These are phyloP conservation scores for Saccharomycopsis babjevae DNA, from an alignment of 805 yeast genomes.

Conservation along the genomic window DNA sequence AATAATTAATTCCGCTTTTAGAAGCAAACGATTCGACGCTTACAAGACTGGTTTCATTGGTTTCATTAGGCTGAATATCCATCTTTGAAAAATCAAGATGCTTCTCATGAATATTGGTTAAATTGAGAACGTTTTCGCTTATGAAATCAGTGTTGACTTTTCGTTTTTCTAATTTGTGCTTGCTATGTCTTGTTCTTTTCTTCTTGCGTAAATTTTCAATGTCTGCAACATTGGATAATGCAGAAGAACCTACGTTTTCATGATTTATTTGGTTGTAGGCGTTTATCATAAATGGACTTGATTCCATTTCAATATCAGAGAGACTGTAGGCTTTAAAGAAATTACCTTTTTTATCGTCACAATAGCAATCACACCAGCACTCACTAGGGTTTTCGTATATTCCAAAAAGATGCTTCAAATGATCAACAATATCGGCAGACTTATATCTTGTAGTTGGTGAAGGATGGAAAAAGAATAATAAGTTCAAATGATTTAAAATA, in stretches of 20 bases:
- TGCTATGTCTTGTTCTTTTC: not conserved
- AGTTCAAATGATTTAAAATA: constrained; percentile 6
- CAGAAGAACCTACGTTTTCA: not conserved
- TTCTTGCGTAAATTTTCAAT: not conserved
- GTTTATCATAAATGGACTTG: constrained; percentile 1
- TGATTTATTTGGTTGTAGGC: not conserved
- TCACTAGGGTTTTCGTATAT: constrained; percentile 5
- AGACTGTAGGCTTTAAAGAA: constrained; percentile 3
- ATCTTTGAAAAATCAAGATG: not conserved
- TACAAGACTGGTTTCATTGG: not conserved
- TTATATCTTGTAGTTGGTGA: constrained; percentile 7
- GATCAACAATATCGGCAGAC: constrained; percentile 10
- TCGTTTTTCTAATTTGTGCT: not conserved
- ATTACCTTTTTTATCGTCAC: constrained; percentile 10
- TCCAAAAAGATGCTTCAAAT: constrained; percentile 7
- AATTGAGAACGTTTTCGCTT: not conserved
- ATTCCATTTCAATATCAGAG: not conserved
- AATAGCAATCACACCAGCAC: constrained; percentile 14
- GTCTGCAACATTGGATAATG: not conserved
- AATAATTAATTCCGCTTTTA: not conserved
- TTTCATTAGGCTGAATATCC: not conserved
- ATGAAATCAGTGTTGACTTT: not conserved
- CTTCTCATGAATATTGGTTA: not conserved
- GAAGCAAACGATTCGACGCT: not conserved
- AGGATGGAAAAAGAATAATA: constrained; percentile 5